Base-by-base conservation (phyloP, 225 moss, liverwort and hornwort species). In the Physcomitrellopsis africana region DNA sequence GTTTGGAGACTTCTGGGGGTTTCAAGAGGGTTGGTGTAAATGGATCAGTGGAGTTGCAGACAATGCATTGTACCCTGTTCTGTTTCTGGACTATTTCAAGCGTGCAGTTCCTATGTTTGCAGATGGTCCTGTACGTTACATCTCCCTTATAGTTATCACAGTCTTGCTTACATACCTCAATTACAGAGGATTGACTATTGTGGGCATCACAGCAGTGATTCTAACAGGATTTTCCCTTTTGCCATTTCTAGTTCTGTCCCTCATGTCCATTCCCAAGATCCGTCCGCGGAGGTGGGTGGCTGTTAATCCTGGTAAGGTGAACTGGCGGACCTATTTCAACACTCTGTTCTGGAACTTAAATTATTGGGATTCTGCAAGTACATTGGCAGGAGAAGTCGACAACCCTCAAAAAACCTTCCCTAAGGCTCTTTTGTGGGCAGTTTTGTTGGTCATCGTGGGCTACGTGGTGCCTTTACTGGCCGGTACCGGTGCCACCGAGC, bases 321-420 rank as follows among this genome's bases (percentile, higher is more conserved):
- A 87, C 32, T 90, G 90, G 90, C 77, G 90, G 63, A 80, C 72
- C 0, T 90, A 85, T 69, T 77, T 88, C n/a, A 90, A 90, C 72
- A 90, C 90, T 8, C 75, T 90, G 27, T 90, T 90, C 52, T 90
- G 90, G 90, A 90, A 90, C 75, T 81, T 90, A 74, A 90, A 90
- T 63, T 90, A 90, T 45, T 90, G 87, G 90, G 90, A 90, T 52
- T 85, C 85, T 9, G 95, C 86, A 37, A 99, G 99, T 81, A 99
- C 99, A 62, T 80, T 99, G 85, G 95, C 99, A 18, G 99, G 99
- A 11, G 99, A 99, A 78, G 95, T 99, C 44, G 99, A 99, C 7
- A 84, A 87, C 27, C 99, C 99, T 0, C 85, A 81, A 74, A 74
- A 91, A 51, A 99, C 90, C 7, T 99, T 99, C 24, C 99, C 99